A percentile compares a stretch with the other conserved stretches of the same genome.
Evolutionary conservation across 768 basidiomycete species (phyloP).

Genomic region (Tricholoma sp.): DNA sequence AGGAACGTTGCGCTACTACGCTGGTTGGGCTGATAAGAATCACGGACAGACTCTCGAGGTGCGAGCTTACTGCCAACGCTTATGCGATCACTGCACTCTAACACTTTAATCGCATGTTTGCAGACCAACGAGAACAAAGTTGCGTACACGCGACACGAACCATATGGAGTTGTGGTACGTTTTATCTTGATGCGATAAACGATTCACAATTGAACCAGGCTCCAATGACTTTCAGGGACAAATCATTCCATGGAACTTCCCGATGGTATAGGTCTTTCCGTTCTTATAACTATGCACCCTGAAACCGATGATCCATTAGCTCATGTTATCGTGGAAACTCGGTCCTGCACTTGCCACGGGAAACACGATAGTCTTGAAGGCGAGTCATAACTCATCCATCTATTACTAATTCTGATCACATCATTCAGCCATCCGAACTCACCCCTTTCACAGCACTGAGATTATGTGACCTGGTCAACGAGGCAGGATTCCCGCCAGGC

Average conservation of each 20-base stretch:
- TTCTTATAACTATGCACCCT: not conserved
- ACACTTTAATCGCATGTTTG: not conserved
- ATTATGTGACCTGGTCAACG: slow-evolving; percentile 40
- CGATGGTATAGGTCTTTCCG: slow-evolving; percentile 1
- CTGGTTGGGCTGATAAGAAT: no score
- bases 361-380: slow-evolving; percentile 54
- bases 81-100: not conserved
- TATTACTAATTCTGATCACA: not conserved
- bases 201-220: no score
- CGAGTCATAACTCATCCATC: not conserved
- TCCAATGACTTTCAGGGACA: no score
- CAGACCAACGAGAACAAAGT: slow-evolving; percentile 54
- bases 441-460: slow-evolving; percentile 57
- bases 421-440: slow-evolving; percentile 52
- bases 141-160: slow-evolving; percentile 66
- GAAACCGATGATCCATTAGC: not conserved
- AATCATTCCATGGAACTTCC: slow-evolving; percentile 16
- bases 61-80: not conserved
- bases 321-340: slow-evolving; percentile 22
- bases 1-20: no score
- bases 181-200: slow-evolving; percentile 8
- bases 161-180: slow-evolving; percentile 43
- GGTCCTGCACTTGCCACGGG: slow-evolving; percentile 34
- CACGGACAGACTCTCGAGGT: no score
- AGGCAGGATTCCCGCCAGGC: slow-evolving; percentile 68